Evolutionary conservation across 495 filamentous ascomycete species (phyloP).

Genomic region (Bryoglossum gracile): DNA sequence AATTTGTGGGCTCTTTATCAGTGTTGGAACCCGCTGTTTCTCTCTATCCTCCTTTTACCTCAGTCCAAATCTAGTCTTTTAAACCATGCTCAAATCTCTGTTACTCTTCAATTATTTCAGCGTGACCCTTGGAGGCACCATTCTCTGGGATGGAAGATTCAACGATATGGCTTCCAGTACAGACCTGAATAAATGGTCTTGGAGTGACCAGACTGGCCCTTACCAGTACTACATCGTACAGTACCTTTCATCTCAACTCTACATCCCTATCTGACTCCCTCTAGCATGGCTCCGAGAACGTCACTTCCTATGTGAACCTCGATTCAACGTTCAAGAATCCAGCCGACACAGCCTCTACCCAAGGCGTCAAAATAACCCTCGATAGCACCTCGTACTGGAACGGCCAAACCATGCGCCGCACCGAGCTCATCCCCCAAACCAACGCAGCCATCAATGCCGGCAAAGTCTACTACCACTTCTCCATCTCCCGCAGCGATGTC

Average conservation of each 20-base stretch:
- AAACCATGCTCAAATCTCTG: constrained; percentile 4
- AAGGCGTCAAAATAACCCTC: constrained; percentile 65
- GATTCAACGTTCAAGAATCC: constrained; percentile 56
- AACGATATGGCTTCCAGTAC: constrained; percentile 43
- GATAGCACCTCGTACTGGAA: constrained; percentile 58
- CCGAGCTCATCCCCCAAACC: constrained; percentile 68
- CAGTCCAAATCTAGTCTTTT: not conserved
- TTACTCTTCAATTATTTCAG: constrained; percentile 1
- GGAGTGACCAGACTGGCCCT: constrained; percentile 55
- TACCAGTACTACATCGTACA: constrained; percentile 62
- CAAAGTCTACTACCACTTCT: constrained; percentile 64
- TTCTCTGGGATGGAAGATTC: constrained; percentile 57
- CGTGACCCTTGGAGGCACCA: constrained; percentile 16
- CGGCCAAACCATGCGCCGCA: constrained; percentile 51
- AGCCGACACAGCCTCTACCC: constrained; percentile 48
- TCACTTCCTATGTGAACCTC: constrained; percentile 48
- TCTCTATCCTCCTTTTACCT: too few relatives aligned
- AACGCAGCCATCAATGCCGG: constrained; percentile 52
- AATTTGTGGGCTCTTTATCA: constrained; percentile 2
- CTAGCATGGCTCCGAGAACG: constrained; percentile 40
- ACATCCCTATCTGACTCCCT: constrained; percentile 21
- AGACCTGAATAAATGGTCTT: constrained; percentile 55
- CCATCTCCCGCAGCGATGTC: constrained; percentile 47
- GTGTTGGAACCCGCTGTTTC: not conserved
- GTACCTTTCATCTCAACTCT: not conserved